Evolutionary conservation across 2,329 filamentous ascomycete species (phyloP).

Genomic region (Penicillium sp.): DNA sequence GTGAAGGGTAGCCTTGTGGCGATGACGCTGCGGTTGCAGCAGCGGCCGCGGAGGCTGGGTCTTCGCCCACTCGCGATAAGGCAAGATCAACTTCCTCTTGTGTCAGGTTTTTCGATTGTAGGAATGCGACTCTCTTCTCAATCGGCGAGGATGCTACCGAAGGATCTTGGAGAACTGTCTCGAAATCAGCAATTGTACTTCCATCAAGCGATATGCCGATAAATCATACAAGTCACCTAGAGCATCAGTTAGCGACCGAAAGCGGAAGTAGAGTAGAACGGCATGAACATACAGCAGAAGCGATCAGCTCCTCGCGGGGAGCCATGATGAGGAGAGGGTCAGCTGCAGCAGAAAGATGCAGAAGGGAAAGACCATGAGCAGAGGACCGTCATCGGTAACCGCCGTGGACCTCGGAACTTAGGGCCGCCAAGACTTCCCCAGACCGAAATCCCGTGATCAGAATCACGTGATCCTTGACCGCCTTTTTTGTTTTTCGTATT

Average conservation of each 20-base stretch:
- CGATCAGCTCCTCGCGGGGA: conserved; percentile 78
- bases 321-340: conserved; percentile 59
- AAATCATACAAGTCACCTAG: conserved; percentile 49
- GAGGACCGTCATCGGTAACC: conserved; percentile 24
- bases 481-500: conserved; percentile 17
- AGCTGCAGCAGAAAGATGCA: conserved; percentile 10
- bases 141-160: conserved; percentile 83
- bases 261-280: conserved; percentile 24
- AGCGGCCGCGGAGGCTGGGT: conserved; percentile 44
- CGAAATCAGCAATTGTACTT: conserved; percentile 15
- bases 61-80: conserved; percentile 67
- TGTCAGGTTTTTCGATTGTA: conserved; percentile 94
- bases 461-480: conserved; percentile 28
- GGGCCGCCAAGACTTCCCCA: conserved; percentile 29
- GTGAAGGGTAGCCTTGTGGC: conserved; percentile 46
- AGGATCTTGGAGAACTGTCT: conserved; percentile 82
- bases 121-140: conserved; percentile 86
- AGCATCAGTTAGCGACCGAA: conserved; percentile 25
- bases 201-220: conserved; percentile 1
- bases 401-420: conserved; percentile 38
- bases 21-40: conserved; percentile 46
- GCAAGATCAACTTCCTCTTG: conserved; percentile 89
- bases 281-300: conserved; percentile 62
- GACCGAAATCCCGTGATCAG: conserved; percentile 21
- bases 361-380: conserved; percentile 12